These are phyloP conservation scores for Myxozyma mucilagina DNA, from an alignment of 805 yeast species.

Conservation along the genomic window DNA sequence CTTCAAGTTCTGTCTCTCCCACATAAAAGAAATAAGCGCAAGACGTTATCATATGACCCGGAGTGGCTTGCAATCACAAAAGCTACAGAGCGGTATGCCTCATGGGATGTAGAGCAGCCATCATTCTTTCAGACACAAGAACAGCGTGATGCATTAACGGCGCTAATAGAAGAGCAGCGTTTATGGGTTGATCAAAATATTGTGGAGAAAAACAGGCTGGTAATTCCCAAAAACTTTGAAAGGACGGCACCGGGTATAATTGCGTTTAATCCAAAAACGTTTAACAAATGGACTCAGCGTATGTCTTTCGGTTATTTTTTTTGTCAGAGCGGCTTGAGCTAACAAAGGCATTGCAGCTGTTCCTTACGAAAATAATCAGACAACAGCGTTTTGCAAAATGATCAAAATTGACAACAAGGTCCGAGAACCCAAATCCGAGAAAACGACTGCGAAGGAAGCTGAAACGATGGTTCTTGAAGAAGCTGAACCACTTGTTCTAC, in stretches of 20 bases:
- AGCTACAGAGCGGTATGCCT: slow-evolving; percentile 34
- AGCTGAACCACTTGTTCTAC: neutral
- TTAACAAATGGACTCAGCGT: neutral
- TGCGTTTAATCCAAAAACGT: neutral
- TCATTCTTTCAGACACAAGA: slow-evolving; percentile 11
- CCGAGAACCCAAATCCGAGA: neutral
- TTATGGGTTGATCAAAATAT: slow-evolving; percentile 40
- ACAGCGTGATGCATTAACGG: slow-evolving; percentile 12
- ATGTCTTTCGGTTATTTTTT: neutral
- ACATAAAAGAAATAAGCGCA: neutral
- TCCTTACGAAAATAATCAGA: slow-evolving; percentile 36
- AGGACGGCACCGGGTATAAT: slow-evolving; percentile 22
- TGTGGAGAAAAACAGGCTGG: slow-evolving; percentile 31
- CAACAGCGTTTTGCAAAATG: slow-evolving; percentile 35
- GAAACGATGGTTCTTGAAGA: neutral
- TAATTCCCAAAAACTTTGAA: slow-evolving; percentile 38
- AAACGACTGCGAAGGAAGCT: neutral
- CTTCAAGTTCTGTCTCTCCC: slow-evolving; percentile 48
- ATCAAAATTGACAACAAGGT: slow-evolving; percentile 34
- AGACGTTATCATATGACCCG: slow-evolving; percentile 37
- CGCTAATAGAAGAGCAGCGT: slow-evolving; percentile 29
- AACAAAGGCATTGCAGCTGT: slow-evolving; percentile 4
- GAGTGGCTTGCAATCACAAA: slow-evolving; percentile 43
- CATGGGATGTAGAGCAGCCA: slow-evolving; percentile 8
- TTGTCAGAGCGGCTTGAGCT: neutral